Base-by-base conservation (phyloP, 495 filamentous ascomycete genomes). In the Endocarpon pusillum region DNA sequence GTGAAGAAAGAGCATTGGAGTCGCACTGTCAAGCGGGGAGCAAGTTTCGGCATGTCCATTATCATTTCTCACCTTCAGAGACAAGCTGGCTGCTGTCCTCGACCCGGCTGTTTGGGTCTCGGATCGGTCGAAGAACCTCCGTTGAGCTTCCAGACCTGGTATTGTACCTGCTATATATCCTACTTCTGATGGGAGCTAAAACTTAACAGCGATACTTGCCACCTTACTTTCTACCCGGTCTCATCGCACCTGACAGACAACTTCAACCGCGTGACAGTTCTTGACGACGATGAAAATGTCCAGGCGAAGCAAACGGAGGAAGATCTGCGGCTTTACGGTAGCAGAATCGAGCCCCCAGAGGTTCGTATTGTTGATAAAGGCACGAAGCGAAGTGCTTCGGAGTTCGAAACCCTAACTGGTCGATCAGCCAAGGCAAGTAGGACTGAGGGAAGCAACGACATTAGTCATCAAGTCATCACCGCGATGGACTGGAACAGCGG, bases 11-110 rank as follows among this genome's bases (percentile, higher is more conserved):
- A 45, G n/a, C 12, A 37, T 15, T 49, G 46, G 46, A 40, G 4
- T 11, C 35, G 35, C 20, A 27, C 36, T 4, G 36, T 49, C 34
- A 34, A 22, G 9, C 28, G 31, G 33, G 46, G 43, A 15, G 29
- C 43, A n/a, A 26, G 2, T 1, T 30, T 49, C 16, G 20, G 17
- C 3, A 49, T 49, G 46, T 49, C 46, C 20, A 45, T 49, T 36
- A 33, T 46, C 15, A 37, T 49, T 17, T 27, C 28, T 3, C 26
- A 34, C 15, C 17, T 49, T 3, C 36, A 26, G 20, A 24, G 33
- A 19, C 19, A 33, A 20, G 1, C 16, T 16, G 46, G 46, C 4
- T 18, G 8, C 1, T 49, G 46, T 36, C 43, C 46, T 21, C 33
- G 40, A 15, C 36, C 35, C 19, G 33, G 27, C 11, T 49, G 43